Evolutionary conservation across 2,329 filamentous ascomycete species (phyloP).

Genomic region (Beauveria pseudobassiana): DNA sequence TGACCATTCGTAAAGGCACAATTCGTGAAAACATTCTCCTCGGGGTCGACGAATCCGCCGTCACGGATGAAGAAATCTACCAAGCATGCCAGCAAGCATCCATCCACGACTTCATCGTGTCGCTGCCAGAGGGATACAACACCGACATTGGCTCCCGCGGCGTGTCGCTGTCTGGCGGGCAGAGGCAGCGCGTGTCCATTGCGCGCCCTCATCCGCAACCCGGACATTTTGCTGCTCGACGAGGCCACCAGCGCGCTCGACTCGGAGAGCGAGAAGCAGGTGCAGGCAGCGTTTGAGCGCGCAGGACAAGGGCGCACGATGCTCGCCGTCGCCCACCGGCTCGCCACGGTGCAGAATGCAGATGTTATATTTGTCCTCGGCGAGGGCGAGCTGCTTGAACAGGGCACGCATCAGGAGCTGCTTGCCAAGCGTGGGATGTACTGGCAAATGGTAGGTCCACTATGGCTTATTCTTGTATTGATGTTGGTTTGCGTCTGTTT

Average conservation of each 20-base stretch:
- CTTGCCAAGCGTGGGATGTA: conserved; percentile 45
- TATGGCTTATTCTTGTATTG: too few relatives aligned
- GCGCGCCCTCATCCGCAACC: conserved; percentile 58
- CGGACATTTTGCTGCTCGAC: conserved; percentile 59
- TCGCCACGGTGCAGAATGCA: conserved; percentile 71
- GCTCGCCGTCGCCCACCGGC: conserved; percentile 68
- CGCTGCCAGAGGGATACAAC: conserved; percentile 59
- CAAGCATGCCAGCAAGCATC: conserved; percentile 54
- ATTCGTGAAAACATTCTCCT: conserved; percentile 64
- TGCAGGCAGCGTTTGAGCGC: conserved; percentile 60
- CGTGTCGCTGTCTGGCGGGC: conserved; percentile 59
- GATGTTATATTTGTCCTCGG: conserved; percentile 74
- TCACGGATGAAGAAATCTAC: conserved; percentile 44
- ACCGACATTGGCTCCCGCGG: conserved; percentile 62
- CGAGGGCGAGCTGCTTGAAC: conserved; percentile 48
- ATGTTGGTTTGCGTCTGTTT: conserved; percentile 19
- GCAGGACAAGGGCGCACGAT: conserved; percentile 55
- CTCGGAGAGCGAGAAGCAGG: conserved; percentile 51
- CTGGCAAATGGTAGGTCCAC: conserved; percentile 43
- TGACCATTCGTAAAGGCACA: conserved; percentile 31
- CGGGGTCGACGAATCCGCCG: conserved; percentile 47
- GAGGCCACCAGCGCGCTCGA: conserved; percentile 67
- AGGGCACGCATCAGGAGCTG: conserved; percentile 46
- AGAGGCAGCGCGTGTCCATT: conserved; percentile 63
- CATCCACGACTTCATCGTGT: conserved; percentile 63